phyloP scores from a whole-genome alignment of 768 basidiomycete species.

The Termitomyces sp. region DNA sequence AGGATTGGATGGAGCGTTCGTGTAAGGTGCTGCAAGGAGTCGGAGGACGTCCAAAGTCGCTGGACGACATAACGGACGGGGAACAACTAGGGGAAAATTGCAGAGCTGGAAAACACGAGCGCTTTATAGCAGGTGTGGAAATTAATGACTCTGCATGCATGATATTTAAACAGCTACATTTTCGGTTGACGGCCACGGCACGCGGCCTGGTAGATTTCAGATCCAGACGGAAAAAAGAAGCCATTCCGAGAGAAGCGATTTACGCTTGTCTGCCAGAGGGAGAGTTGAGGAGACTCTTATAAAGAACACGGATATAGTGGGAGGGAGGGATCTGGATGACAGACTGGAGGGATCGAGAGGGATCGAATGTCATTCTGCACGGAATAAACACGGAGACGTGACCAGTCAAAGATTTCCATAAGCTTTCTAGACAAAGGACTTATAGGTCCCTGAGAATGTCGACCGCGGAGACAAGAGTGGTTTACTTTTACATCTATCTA shows the following conservation, averaged over 20 bases:
- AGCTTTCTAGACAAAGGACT: background rate
- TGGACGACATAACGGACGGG: conserved; percentile 7
- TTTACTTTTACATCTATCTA: background rate
- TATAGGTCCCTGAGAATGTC: background rate
- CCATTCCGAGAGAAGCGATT: background rate
- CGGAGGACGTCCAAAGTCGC: conserved; percentile 16
- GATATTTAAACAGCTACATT: conserved; percentile 4
- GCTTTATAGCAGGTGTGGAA: background rate
- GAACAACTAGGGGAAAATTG: background rate
- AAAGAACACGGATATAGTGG: conserved; percentile 6
- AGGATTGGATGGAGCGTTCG: conserved; percentile 13
- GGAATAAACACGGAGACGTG: background rate
- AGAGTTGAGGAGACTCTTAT: background rate
- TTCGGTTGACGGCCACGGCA: conserved; percentile 3
- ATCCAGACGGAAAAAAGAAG: background rate
- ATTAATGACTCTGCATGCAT: background rate
- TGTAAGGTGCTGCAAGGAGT: conserved; percentile 16
- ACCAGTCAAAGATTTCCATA: background rate
- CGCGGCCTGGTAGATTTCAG: background rate
- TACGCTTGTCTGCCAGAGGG: background rate
- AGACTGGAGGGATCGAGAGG: background rate
- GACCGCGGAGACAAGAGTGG: background rate
- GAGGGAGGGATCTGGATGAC: background rate
- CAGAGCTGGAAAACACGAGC: background rate
- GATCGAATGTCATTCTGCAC: background rate